Percentiles rank a stretch among this genome's conserved stretches.
phyloP scores from a whole-genome alignment of 106 monocot genomes.

The Acorus gramineus region DNA sequence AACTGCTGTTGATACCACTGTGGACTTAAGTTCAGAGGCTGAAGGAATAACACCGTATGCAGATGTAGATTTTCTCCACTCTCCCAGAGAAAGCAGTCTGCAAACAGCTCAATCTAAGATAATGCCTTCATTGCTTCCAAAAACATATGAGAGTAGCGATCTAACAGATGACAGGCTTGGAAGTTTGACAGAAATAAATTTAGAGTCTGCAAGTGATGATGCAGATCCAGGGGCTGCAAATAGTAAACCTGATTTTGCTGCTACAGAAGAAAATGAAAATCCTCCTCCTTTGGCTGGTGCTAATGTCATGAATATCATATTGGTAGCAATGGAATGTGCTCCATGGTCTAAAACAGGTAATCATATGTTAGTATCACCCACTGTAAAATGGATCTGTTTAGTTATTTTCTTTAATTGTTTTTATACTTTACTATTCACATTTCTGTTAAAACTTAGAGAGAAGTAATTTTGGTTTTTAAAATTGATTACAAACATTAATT shows the following conservation, averaged over 20 bases:
- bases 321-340: slow-evolving; percentile 85
- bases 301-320: slow-evolving; percentile 85
- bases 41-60: slow-evolving; percentile 4
- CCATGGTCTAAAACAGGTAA: slow-evolving; percentile 94
- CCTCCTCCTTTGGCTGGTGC: slow-evolving; percentile 50
- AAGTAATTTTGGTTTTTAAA: too few relatives aligned
- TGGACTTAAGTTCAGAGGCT: too few relatives aligned
- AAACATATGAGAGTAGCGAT: slow-evolving; percentile 5
- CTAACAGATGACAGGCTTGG: slow-evolving; percentile 11
- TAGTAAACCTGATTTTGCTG: slow-evolving; percentile 6
- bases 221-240: not conserved
- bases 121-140: slow-evolving; percentile 8
- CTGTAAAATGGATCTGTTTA: not conserved
- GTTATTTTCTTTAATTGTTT: not conserved
- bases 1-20: slow-evolving; percentile 4
- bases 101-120: slow-evolving; percentile 5
- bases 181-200: slow-evolving; percentile 13
- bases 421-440: not conserved
- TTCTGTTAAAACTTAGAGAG: too few relatives aligned
- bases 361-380: slow-evolving; percentile 1
- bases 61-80: slow-evolving; percentile 23
- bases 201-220: slow-evolving; percentile 2
- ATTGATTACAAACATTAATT: not conserved
- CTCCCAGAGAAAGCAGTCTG: slow-evolving; percentile 18
- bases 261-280: slow-evolving; percentile 26